Base-by-base conservation (phyloP, 108 stramenopile species). In the Discostella pseudostelligera region DNA sequence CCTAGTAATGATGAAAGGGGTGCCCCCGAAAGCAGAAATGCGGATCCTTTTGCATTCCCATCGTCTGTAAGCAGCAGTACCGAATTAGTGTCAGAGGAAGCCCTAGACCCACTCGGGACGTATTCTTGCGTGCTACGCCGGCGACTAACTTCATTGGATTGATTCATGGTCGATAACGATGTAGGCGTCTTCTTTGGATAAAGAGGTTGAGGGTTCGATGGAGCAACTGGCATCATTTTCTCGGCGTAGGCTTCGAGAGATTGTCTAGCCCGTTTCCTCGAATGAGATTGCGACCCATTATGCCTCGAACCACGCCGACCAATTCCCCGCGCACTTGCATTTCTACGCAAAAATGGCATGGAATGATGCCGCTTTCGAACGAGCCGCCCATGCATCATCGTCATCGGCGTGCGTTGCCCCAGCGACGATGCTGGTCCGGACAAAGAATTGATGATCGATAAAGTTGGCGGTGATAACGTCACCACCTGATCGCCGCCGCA, bases 341-440 rank as follows among this genome's bases (percentile, higher is more conserved):
- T 44, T 51, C 62, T 65, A 39, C 65, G 50, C 50, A 65, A 40
- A 42, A 65, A 65, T 0, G 65, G 65, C 51, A 65, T 54, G 37
- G 53, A 51, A 53, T 71, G 70, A 56, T 39, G 22, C 0, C 46
- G 58, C 36, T 61, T 70, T 6, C 69, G 69, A 51, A 60, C 39
- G 11, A 60, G 47, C 4, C 49, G 14, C 8, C 59, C 59, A 26
- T 28, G 8, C 39, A 1, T 12, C 2, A 32, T 32, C 32, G 59
- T 12, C 2, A 32, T 32, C 32, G 59, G 44, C 16, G 40, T 37
- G 29, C 20, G 7, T n/a, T 28, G 40, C 39, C 14, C 28, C 39
- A 44, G 48, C 48, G 17, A 50, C 63, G n/a, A n/a, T n/a, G n/a
- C n/a, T n/a, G n/a, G n/a, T n/a, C n/a, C n/a, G n/a, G n/a, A n/a